Evolutionary conservation across 2,329 filamentous ascomycete species (phyloP).

Genomic region (Metarhizium anisopliae): DNA sequence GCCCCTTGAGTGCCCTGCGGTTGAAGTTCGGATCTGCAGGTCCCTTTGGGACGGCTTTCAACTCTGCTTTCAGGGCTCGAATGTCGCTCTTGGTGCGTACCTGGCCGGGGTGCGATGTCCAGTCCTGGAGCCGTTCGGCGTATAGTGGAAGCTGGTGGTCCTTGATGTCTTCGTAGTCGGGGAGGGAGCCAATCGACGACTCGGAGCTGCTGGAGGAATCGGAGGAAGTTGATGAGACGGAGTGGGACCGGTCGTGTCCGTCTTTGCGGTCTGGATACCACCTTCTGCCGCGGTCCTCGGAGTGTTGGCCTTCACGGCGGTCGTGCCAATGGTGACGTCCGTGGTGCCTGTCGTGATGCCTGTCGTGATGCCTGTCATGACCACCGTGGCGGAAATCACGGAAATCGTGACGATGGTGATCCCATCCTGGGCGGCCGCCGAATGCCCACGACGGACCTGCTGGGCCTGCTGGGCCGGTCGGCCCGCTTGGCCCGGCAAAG

Average conservation of each 20-base stretch:
- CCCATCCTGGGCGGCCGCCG: background rate
- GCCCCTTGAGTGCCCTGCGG: constrained; percentile 27
- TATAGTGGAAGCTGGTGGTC: constrained; percentile 39
- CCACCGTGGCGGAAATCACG: background rate
- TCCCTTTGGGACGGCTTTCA: constrained; percentile 27
- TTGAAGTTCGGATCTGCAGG: constrained; percentile 8
- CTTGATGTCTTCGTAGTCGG: constrained; percentile 41
- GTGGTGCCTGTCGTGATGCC: background rate
- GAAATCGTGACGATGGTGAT: constrained; percentile 8
- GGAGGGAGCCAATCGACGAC: constrained; percentile 43
- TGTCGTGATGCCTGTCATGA: constrained; percentile 17
- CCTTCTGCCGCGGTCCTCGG: background rate
- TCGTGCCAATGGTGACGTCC: background rate
- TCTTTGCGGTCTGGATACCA: constrained; percentile 7
- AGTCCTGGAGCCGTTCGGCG: constrained; percentile 33
- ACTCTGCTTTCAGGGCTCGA: constrained; percentile 29
- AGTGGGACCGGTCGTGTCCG: constrained; percentile 20
- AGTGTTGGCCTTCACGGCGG: background rate
- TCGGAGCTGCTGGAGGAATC: constrained; percentile 24
- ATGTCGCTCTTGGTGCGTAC: constrained; percentile 38
- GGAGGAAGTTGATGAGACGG: constrained; percentile 25
- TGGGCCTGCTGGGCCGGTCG: background rate
- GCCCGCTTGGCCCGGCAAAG: background rate
- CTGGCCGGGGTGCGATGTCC: constrained; percentile 41
- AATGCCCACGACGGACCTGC: background rate